Evolutionary conservation across 2,329 filamentous ascomycete genomes (phyloP), one percentile per base, ranked within the genome.

Genomic region (Elsinoe arachidis): DNA sequence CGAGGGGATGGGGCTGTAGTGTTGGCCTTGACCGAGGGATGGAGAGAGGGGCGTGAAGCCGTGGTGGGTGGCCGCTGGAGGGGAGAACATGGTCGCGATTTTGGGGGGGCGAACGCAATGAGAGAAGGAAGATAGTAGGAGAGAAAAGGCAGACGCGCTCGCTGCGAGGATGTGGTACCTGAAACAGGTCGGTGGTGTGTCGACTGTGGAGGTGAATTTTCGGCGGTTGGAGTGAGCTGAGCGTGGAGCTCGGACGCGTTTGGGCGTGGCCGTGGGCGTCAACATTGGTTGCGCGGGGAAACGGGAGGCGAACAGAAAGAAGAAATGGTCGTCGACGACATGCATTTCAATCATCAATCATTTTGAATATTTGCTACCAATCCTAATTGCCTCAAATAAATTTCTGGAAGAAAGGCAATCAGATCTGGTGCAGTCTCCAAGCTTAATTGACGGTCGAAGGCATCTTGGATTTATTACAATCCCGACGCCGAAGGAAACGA

Each of bases 251-350:
- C 41, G 33, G 33, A 30, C 46, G 46, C 26, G 46, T 37, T 51
- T 17, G n/a, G 26, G 46, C 12, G 26, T 41, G 41, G 14, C 19
- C 12, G 23, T n/a, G 23, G 49, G 33, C 34, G 49, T 53, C 49
- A 53, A 53, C 49, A 53, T 39, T 39, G 33, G 49, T 53, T 53
- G 49, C 49, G 49, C 26, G 49, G 49, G 49, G 49, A 23, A 30
- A 51, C 46, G 46, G 21, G n/a, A 14, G 41, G n/a, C 26, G 19
- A 19, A n/a, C 5, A 23, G 12, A 15, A 11, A 46, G n/a, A 46
- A 3, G 17, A 26, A 26, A 46, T 26, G 19, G 41, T 12, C 41
- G 41, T n/a, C 21, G 17, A 23, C 10, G 26, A 46, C 41, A 30
- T 30, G 26, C 23, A 3, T 26, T 26, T 44, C 41, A 23, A 41